Conservation (phyloP, 2,329 filamentous ascomycete species). For the Cladosporium colombiae region DNA sequence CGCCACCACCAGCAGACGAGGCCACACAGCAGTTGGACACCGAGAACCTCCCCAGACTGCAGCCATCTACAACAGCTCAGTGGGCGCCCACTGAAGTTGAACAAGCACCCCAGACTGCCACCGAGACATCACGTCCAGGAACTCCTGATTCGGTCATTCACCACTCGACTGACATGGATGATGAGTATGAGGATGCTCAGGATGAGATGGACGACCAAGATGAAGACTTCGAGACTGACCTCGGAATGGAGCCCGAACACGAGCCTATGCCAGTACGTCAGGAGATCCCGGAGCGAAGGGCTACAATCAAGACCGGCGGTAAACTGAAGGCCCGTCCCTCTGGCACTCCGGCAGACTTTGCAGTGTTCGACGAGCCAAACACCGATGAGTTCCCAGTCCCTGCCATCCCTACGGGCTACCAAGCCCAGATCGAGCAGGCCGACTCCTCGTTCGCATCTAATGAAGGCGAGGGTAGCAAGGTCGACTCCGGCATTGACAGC, state of each 20-base stretch:
- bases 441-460: conserved; percentile 29
- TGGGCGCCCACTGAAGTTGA: conserved; percentile 20
- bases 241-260: conserved; percentile 5
- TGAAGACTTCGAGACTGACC: conserved; percentile 19
- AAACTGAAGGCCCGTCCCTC: conserved; percentile 88
- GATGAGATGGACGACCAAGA: conserved; percentile 12
- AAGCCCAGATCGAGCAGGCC: conserved; percentile 26
- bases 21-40: conserved; percentile 27
- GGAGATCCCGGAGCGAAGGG: conserved; percentile 73
- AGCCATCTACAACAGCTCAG: conserved; percentile 26
- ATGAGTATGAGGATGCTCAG: conserved; percentile 18
- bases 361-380: conserved; percentile 79
- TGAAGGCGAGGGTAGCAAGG: conserved; percentile 31
- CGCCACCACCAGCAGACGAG: conserved; percentile 40
- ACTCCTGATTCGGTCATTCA: conserved; percentile 91
- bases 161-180: conserved; percentile 45
- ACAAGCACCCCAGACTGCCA: conserved; percentile 24
- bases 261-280: conserved; percentile 20
- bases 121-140: conserved; percentile 45
- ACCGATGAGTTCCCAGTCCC: conserved; percentile 63
- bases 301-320: conserved; percentile 84
- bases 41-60: conserved; percentile 26
- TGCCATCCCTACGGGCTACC: conserved; percentile 34
- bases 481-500: conserved; percentile 31
- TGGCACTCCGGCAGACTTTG: conserved; percentile 79